These are phyloP conservation scores for Pleurotus tuber-regium DNA, from an alignment of 768 basidiomycete species.

Conservation along the genomic window DNA sequence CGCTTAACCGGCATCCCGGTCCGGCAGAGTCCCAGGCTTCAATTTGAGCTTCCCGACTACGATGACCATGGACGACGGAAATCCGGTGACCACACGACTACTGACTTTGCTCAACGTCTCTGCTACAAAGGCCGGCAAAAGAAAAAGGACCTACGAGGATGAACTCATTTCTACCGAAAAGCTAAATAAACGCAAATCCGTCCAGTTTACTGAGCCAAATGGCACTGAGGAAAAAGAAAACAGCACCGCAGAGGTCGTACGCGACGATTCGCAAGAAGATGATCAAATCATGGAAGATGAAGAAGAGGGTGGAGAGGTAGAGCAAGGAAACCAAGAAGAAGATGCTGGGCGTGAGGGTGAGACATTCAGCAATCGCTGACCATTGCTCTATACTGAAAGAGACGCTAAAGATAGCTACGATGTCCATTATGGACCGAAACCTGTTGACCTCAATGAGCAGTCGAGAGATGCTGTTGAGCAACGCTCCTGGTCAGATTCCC, in stretches of 20 bases:
- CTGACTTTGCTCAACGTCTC: constrained; percentile 90
- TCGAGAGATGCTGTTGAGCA: constrained; percentile 53
- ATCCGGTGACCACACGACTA: constrained; percentile 70
- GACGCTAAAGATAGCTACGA: constrained; percentile 54
- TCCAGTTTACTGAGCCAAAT: constrained; percentile 23
- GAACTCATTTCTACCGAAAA: constrained; percentile 51
- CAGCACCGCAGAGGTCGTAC: constrained; percentile 9
- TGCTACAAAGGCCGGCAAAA: constrained; percentile 67
- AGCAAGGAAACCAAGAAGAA: constrained; percentile 25
- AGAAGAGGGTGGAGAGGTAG: background rate
- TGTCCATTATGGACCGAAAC: constrained; percentile 66
- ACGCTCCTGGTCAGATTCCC: constrained; percentile 52
- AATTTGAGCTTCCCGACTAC: too few relatives aligned
- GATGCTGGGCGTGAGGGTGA: too few relatives aligned
- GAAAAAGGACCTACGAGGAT: constrained; percentile 41
- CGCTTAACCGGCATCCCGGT: too few relatives aligned
- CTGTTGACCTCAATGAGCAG: constrained; percentile 46
- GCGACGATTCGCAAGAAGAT: constrained; percentile 12
- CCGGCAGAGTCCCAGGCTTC: too few relatives aligned
- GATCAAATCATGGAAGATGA: constrained; percentile 21
- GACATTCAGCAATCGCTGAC: too few relatives aligned
- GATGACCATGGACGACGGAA: constrained; percentile 37
- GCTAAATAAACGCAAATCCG: constrained; percentile 63
- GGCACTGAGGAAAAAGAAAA: constrained; percentile 13
- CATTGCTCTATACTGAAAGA: too few relatives aligned